A percentile compares a stretch with the other conserved stretches of the same genome.
Evolutionary conservation across 352 stramenopile genomes (phyloP).

Genomic region (Phytophthora ohioensis): DNA sequence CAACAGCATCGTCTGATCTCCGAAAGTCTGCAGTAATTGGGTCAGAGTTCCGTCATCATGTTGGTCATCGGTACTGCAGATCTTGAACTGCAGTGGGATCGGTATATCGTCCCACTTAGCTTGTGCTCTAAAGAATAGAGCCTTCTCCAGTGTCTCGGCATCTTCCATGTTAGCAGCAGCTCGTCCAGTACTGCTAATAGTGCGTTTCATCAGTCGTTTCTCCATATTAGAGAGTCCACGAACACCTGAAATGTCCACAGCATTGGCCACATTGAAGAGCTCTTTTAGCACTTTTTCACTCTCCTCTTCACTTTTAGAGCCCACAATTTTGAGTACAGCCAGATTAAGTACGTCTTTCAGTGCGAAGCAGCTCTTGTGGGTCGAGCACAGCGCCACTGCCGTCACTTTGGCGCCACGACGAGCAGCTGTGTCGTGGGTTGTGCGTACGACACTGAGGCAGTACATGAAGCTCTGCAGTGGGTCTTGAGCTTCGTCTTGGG

Average conservation of each 20-base stretch:
- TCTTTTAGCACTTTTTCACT: conserved; percentile 61
- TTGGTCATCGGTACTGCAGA: conserved; percentile 87
- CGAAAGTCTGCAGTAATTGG: conserved; percentile 80
- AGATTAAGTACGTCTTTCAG: conserved; percentile 82
- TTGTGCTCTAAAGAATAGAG: conserved; percentile 67
- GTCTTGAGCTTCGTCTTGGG: conserved; percentile 29
- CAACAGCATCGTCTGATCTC: conserved; percentile 85
- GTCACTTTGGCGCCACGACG: conserved; percentile 84
- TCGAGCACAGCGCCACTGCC: conserved; percentile 84
- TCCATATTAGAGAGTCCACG: conserved; percentile 81
- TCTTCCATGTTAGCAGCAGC: conserved; percentile 47
- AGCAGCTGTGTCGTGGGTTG: conserved; percentile 76
- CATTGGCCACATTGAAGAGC: conserved; percentile 78
- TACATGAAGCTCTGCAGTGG: conserved; percentile 86
- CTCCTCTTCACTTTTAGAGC: conserved; percentile 49
- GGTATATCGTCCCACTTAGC: conserved; percentile 67
- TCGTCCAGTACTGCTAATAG: conserved; percentile 61
- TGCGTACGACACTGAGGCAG: conserved; percentile 88
- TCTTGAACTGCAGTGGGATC: conserved; percentile 80
- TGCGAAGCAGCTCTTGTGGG: conserved; percentile 80
- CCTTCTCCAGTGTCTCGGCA: conserved; percentile 55
- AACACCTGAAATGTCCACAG: conserved; percentile 67
- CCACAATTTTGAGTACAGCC: conserved; percentile 74
- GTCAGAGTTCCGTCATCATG: conserved; percentile 81
- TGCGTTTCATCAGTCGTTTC: conserved; percentile 76